Evolutionary conservation across 2,329 filamentous ascomycete species (phyloP), one percentile per base, ranked within the genome.

Genomic region (Xylaria digitata): DNA sequence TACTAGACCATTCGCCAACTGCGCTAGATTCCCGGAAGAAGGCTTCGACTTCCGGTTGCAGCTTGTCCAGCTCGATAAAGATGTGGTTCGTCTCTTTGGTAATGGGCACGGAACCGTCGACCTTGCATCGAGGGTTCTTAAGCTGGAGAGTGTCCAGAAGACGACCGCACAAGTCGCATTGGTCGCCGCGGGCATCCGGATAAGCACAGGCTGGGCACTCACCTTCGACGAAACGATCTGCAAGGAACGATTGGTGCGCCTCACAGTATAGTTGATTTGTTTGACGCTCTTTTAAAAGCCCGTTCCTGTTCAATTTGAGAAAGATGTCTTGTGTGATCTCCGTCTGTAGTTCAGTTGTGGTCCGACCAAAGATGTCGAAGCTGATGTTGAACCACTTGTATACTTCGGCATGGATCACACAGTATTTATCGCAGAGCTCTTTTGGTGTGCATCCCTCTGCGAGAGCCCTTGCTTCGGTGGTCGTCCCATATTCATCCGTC

Each of bases 331-430:
- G 58, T 21, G 66, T 68, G 54, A 63, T 65, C 40, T 62, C 19
- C 19, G 66, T 68, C 52, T 68, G 58, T 42, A 62, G 66, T 42
- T 65, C 42, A 59, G 62, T 68, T 9, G 66, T 65, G 42, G 66
- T 68, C 37, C 62, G 57, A 34, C 66, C 66, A 63, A 66, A 69
- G 17, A 63, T 69, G 49, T 66, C 66, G 49, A 69, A 69, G 58
- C 63, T 66, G 45, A 66, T 66, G 54, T 63, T 63, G 63, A 69
- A 69, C 66, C 63, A 69, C 55, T 66, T 66, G 55, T 69, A 69
- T 15, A 69, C 52, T 23, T 66, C 54, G 42, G 66, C 66, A 57
- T 66, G 59, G 30, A 70, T 62, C 19, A 66, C 65, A 56, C 53
- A 63, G 21, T 66, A 70, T 48, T 68, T 70, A 54, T 65, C 68